These are phyloP conservation scores for Neonectria sp. DNA, from an alignment of 2,329 filamentous ascomycete genomes.

Conservation along the genomic window DNA sequence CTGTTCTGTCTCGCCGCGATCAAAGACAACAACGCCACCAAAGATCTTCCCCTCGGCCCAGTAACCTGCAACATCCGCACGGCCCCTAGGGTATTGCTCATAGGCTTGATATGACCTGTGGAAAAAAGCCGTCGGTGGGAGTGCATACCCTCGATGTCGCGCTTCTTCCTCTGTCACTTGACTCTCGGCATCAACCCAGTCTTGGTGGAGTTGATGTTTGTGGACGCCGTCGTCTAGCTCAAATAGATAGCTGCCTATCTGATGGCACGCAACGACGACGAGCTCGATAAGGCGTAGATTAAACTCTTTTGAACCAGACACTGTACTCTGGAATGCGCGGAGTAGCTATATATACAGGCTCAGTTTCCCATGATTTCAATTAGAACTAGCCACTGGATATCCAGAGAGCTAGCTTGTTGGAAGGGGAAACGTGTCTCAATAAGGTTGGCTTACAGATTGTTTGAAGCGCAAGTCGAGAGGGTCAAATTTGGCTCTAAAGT, in stretches of 20 bases:
- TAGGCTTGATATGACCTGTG: slow-evolving; percentile 21
- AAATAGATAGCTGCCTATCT: slow-evolving; percentile 21
- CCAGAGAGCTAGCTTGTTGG: background rate
- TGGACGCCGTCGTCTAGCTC: slow-evolving; percentile 16
- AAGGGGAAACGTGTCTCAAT: background rate
- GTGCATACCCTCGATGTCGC: slow-evolving; percentile 8
- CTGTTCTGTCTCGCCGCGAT: slow-evolving; percentile 30
- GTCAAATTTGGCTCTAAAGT: slow-evolving; percentile 11
- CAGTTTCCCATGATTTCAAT: background rate
- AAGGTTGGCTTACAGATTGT: slow-evolving; percentile 3
- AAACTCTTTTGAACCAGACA: slow-evolving; percentile 9
- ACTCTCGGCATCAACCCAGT: slow-evolving; percentile 12
- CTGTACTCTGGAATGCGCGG: slow-evolving; percentile 11
- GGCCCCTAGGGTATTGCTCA: slow-evolving; percentile 47
- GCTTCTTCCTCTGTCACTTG: slow-evolving; percentile 1
- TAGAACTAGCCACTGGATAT: background rate
- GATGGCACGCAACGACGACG: background rate
- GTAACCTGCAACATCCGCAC: slow-evolving; percentile 45
- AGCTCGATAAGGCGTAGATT: slow-evolving; percentile 27
- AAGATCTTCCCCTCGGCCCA: slow-evolving; percentile 50
- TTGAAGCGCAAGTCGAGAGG: slow-evolving; percentile 3
- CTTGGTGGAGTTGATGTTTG: slow-evolving; percentile 18
- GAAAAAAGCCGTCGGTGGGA: slow-evolving; percentile 17
- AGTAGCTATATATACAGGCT: slow-evolving; percentile 2
- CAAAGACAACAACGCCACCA: slow-evolving; percentile 34